Conservation (phyloP, 2,329 filamentous ascomycete genomes). For the Pyricularia sp. region DNA sequence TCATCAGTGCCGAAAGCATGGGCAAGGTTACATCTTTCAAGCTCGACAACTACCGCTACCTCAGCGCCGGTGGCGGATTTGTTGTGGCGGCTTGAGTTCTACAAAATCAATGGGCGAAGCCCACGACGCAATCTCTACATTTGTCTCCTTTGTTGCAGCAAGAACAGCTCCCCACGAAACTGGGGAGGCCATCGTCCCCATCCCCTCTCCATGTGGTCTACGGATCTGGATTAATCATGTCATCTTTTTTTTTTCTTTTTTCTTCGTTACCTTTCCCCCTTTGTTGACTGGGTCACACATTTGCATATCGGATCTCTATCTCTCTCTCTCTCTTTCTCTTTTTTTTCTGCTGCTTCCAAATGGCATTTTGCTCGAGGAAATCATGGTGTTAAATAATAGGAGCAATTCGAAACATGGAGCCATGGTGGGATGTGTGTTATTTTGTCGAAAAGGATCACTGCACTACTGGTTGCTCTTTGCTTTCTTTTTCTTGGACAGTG, state of each 20-base stretch:
- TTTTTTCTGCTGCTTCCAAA: neutral
- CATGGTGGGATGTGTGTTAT: neutral
- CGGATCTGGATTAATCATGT: neutral
- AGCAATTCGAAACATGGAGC: neutral
- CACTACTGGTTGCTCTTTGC: neutral
- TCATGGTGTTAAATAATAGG: neutral
- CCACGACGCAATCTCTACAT: neutral
- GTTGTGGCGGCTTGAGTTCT: slow-evolving; percentile 3
- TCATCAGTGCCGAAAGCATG: slow-evolving; percentile 42
- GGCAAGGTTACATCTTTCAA: slow-evolving; percentile 42
- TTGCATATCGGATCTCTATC: neutral
- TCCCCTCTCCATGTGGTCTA: neutral
- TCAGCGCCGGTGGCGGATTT: slow-evolving; percentile 17
- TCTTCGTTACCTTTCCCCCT: neutral
- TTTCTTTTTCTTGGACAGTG: neutral
- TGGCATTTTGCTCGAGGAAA: neutral
- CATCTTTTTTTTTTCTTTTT: neutral
- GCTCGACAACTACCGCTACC: slow-evolving; percentile 41
- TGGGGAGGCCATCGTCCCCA: neutral
- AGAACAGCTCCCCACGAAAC: slow-evolving; percentile 5
- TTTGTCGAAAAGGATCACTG: slow-evolving; percentile 2
- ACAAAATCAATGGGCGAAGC: neutral
- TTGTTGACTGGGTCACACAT: neutral
- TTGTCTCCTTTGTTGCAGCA: neutral
- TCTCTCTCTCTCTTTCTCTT: too few species aligned